Percentiles rank a stretch among this genome's conserved stretches.
Evolutionary conservation across 208 protist species (phyloP).

Genomic region (Leishmania arabica): DNA sequence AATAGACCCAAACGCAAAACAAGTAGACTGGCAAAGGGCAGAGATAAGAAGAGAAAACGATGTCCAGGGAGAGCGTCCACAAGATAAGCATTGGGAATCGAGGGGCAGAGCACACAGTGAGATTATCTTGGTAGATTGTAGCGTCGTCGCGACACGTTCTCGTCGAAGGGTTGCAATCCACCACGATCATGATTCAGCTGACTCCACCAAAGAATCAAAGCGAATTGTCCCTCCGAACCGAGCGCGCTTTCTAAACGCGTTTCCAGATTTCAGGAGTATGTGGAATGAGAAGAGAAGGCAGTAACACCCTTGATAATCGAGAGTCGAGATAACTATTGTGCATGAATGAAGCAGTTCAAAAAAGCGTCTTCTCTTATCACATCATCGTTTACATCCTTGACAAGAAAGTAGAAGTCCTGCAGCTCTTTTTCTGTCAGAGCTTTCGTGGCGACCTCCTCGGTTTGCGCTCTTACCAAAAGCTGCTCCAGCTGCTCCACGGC

Average conservation of each 20-base stretch:
- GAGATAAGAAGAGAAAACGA: neutral
- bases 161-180: neutral
- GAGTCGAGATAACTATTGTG: conserved; percentile 9
- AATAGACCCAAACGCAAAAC: neutral
- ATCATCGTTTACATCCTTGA: conserved; percentile 11
- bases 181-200: neutral
- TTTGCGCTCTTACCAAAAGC: conserved; percentile 5
- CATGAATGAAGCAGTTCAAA: conserved; percentile 21
- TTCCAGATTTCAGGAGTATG: neutral
- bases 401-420: conserved; percentile 27
- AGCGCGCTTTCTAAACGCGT: neutral
- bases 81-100: neutral
- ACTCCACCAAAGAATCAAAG: neutral
- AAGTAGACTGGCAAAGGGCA: neutral
- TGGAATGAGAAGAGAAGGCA: neutral
- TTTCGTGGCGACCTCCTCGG: neutral
- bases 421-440: conserved; percentile 18
- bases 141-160: neutral
- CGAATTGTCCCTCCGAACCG: neutral
- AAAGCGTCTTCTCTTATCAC: conserved; percentile 27
- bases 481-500: conserved; percentile 26
- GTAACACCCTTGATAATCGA: too few species aligned
- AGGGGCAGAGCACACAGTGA: neutral
- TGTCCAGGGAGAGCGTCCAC: neutral
- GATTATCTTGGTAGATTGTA: neutral